Evolutionary conservation across 192 early-diverging fungal genomes (phyloP).

Genomic region (Gamsiella multidivaricata): DNA sequence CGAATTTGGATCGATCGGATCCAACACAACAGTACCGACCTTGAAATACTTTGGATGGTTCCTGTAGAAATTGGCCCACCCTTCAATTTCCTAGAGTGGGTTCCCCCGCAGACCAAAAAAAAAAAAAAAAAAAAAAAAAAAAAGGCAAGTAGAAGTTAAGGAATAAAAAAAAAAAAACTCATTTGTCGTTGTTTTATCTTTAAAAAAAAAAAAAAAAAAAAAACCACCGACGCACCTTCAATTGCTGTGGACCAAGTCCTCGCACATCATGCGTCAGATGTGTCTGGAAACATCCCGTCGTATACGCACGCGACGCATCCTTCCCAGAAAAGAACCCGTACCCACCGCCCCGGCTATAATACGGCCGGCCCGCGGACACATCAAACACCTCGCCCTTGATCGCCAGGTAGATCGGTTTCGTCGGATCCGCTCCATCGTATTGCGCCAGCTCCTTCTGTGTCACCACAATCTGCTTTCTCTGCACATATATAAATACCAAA

Average conservation of each 20-base stretch:
- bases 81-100: conserved; percentile 64
- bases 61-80: conserved; percentile 91
- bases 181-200: too few relatives aligned
- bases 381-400: conserved; percentile 96
- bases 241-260: conserved; percentile 78
- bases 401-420: conserved; percentile 88
- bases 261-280: conserved; percentile 95
- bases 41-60: conserved; percentile 89
- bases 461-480: conserved; percentile 70
- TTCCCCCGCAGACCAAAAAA: too few relatives aligned
- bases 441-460: conserved; percentile 79
- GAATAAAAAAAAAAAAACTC: too few relatives aligned
- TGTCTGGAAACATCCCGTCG: conserved; percentile 93
- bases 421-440: conserved; percentile 88
- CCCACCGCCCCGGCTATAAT: conserved; percentile 81
- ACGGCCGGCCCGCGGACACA: conserved; percentile 78
- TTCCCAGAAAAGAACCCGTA: conserved; percentile 92
- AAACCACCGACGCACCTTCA: too few relatives aligned
- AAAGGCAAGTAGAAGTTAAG: background rate
- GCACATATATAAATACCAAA: background rate
- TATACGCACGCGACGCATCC: conserved; percentile 94
- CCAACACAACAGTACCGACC: conserved; percentile 83
- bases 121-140: too few relatives aligned
- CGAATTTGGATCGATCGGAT: conserved; percentile 82
- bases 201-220: too few relatives aligned